Evolutionary conservation across 2,329 filamentous ascomycete genomes (phyloP).

Genomic region (Rhinocladiella mackenziei): DNA sequence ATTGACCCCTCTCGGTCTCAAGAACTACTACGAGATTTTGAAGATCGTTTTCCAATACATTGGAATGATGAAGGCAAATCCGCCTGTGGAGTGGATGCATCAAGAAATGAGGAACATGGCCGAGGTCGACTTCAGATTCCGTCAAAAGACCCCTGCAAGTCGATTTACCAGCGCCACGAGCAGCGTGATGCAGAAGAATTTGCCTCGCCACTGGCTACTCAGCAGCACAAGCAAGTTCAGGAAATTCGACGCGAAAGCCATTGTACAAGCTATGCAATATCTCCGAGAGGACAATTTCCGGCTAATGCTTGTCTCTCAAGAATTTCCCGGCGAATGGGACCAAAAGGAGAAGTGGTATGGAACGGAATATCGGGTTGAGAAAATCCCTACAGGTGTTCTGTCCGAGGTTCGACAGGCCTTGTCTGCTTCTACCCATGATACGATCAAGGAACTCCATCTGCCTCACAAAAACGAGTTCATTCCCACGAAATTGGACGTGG

Average conservation of each 20-base stretch:
- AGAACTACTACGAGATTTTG: conserved; percentile 74
- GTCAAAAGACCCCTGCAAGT: conserved; percentile 84
- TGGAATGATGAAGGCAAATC: conserved; percentile 71
- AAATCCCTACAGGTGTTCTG: conserved; percentile 72
- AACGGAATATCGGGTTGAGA: conserved; percentile 83
- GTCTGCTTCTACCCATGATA: conserved; percentile 53
- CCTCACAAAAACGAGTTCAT: conserved; percentile 96
- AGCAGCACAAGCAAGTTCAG: conserved; percentile 73
- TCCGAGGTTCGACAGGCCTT: conserved; percentile 64
- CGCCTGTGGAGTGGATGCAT: conserved; percentile 89
- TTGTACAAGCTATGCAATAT: conserved; percentile 67
- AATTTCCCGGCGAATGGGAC: conserved; percentile 78
- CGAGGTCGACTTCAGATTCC: conserved; percentile 92
- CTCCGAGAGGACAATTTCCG: conserved; percentile 86
- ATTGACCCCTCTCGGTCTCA: conserved; percentile 78
- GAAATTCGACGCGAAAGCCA: conserved; percentile 73
- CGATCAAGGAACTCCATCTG: conserved; percentile 71
- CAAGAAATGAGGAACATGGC: conserved; percentile 85
- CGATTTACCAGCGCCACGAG: conserved; percentile 82
- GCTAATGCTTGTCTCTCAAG: conserved; percentile 75
- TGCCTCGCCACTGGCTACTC: conserved; percentile 81
- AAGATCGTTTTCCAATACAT: conserved; percentile 90
- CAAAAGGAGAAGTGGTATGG: conserved; percentile 96
- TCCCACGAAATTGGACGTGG: conserved; percentile 85
- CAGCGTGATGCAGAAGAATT: conserved; percentile 83